These are phyloP conservation scores for Aureobasidium namibiae DNA, from an alignment of 2,329 filamentous ascomycete genomes.

Conservation along the genomic window DNA sequence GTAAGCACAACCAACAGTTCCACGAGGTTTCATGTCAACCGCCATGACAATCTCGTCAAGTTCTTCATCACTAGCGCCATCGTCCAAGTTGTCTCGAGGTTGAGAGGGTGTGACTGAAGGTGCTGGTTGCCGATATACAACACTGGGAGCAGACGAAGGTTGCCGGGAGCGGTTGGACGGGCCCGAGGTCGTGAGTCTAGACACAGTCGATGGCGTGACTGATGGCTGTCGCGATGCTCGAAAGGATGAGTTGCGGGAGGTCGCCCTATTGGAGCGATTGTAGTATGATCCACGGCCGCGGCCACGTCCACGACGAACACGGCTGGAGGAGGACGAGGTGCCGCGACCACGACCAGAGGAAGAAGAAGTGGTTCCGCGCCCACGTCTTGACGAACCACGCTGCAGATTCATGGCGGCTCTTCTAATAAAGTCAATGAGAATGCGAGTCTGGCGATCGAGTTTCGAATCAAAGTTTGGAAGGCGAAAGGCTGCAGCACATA, in stretches of 20 bases:
- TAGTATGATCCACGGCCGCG: background rate
- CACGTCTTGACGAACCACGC: background rate
- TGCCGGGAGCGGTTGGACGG: background rate
- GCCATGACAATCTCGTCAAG: conserved; percentile 70
- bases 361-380: background rate
- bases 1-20: conserved; percentile 73
- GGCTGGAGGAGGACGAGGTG: background rate
- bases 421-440: background rate
- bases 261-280: background rate
- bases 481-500: background rate
- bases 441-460: background rate
- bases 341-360: background rate
- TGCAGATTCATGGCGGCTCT: background rate
- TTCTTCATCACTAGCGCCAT: conserved; percentile 38
- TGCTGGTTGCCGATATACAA: background rate
- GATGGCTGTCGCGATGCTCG: background rate
- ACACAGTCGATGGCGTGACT: background rate
- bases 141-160: background rate
- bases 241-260: background rate
- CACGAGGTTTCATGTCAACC: conserved; percentile 62
- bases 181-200: background rate
- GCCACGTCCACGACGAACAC: background rate
- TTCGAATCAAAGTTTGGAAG: background rate
- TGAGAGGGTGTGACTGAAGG: background rate
- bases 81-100: conserved; percentile 10